phyloP scores from a whole-genome alignment of 2,329 filamentous ascomycete species.

The Hypoxylon sp. region DNA sequence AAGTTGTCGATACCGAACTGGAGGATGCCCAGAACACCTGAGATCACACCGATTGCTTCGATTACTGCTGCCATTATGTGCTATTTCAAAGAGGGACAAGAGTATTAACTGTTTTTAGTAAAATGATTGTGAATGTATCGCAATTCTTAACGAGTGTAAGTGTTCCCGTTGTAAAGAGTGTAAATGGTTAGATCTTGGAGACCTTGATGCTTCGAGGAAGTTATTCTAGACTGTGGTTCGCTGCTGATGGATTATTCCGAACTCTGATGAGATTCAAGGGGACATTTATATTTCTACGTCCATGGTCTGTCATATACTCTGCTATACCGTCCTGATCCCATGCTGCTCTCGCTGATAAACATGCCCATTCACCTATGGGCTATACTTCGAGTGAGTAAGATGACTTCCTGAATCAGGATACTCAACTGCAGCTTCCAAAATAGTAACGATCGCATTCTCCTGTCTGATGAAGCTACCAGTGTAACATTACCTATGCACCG shows the following conservation, averaged over 20 bases:
- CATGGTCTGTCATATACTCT: background rate
- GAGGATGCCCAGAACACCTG: conserved; percentile 44
- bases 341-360: background rate
- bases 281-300: conserved; percentile 25
- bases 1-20: conserved; percentile 46
- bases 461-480: background rate
- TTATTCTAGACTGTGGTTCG: conserved; percentile 8
- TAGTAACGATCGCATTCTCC: conserved; percentile 1
- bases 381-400: conserved; percentile 1
- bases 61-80: conserved; percentile 37
- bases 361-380: background rate
- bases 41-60: conserved; percentile 46
- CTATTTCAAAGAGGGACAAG: too few relatives aligned
- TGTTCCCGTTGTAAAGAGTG: conserved; percentile 27
- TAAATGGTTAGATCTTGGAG: conserved; percentile 17
- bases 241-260: background rate
- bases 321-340: background rate
- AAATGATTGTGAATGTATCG: background rate
- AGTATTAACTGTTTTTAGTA: too few relatives aligned
- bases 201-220: background rate
- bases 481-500: background rate
- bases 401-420: background rate
- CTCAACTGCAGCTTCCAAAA: background rate
- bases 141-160: conserved; percentile 17
- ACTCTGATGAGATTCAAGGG: background rate